phyloP scores from a whole-genome alignment of 208 protist genomes.

The Trypanosomatidae sp. region DNA sequence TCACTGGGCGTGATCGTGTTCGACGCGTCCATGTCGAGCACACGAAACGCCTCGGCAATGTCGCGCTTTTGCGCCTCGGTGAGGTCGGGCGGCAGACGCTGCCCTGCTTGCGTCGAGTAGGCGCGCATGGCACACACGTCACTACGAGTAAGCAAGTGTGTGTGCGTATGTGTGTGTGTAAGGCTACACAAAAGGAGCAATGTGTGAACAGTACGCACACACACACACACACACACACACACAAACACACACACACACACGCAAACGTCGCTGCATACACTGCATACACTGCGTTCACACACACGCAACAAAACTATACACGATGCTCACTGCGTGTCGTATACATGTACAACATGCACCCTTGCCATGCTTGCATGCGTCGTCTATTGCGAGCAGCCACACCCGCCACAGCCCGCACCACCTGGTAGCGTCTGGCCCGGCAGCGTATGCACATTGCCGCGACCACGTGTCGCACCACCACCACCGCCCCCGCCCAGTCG shows the following conservation, averaged over 20 bases:
- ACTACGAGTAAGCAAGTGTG: not conserved
- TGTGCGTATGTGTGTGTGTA: not conserved
- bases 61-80: conserved; percentile 81
- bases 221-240: no score
- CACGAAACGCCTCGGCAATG: conserved; percentile 92
- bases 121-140: conserved; percentile 27
- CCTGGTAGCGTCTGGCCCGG: conserved; percentile 13
- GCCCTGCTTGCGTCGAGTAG: conserved; percentile 27
- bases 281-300: no score
- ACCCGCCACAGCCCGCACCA: conserved; percentile 8
- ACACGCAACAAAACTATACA: no score
- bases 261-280: no score
- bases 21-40: conserved; percentile 91
- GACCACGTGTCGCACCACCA: conserved; percentile 5
- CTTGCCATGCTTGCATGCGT: no score
- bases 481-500: conserved; percentile 11
- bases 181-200: not conserved
- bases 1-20: conserved; percentile 89
- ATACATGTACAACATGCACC: no score
- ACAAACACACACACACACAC: no score
- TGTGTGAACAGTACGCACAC: not conserved
- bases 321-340: no score
- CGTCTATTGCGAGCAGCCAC: no score
- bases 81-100: conserved; percentile 66
- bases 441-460: conserved; percentile 34